Percentiles rank a stretch among this genome's conserved stretches.
phyloP scores from a whole-genome alignment of 2,329 filamentous ascomycete species.

The Cercospora janseana region DNA sequence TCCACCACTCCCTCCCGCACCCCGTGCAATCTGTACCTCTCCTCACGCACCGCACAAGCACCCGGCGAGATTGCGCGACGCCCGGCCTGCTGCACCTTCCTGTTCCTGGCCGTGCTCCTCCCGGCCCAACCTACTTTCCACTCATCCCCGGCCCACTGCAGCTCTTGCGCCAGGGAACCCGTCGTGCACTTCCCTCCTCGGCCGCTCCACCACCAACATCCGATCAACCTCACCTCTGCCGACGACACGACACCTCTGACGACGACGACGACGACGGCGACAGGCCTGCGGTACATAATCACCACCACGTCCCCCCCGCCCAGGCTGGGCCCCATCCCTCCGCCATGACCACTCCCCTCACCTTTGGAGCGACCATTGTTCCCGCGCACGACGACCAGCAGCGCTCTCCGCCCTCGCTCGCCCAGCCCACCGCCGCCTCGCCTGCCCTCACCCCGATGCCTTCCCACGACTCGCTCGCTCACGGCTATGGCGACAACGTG shows the following conservation, averaged over 20 bases:
- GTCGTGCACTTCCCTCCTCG: conserved; percentile 12
- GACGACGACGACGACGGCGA: not conserved
- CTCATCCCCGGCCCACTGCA: not conserved
- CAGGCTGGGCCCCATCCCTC: not conserved
- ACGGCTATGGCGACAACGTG: conserved; percentile 38
- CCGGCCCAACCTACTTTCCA: not conserved
- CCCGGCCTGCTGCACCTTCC: not conserved
- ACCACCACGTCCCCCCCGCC: not conserved
- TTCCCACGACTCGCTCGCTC: conserved; percentile 35
- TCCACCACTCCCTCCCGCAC: not conserved
- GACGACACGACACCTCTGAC: not conserved
- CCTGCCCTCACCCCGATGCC: conserved; percentile 38
- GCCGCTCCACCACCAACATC: not conserved
- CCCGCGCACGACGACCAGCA: conserved; percentile 25
- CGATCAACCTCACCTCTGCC: conserved; percentile 8
- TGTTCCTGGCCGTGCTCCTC: not conserved
- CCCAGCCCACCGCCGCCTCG: conserved; percentile 35
- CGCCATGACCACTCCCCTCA: conserved; percentile 29
- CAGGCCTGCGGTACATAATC: not conserved
- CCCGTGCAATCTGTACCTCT: not conserved
- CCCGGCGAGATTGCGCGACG: too few species aligned
- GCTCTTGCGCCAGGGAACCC: not conserved
- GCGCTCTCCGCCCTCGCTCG: conserved; percentile 27
- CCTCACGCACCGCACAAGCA: not conserved
- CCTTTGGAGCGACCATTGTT: conserved; percentile 47